Evolutionary conservation across 805 yeast species (phyloP).

Genomic region (Groenewaldozyma tartarivorans): DNA sequence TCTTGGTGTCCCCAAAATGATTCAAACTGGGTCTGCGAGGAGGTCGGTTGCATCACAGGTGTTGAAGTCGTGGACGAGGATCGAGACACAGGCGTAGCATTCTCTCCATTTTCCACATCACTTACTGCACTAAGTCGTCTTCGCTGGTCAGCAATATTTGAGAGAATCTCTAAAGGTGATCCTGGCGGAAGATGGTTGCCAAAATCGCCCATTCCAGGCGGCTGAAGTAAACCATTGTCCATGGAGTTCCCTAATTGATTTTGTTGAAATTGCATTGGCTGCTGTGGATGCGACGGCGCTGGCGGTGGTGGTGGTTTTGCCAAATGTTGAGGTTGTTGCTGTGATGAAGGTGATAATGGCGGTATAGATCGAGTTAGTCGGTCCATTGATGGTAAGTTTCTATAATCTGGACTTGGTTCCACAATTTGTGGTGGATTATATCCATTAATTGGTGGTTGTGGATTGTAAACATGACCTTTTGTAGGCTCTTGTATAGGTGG

Average conservation of each 20-base stretch:
- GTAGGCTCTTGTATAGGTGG: too few species aligned
- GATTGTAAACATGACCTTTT: too few species aligned
- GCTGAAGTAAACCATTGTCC: neutral
- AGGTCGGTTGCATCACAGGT: slow-evolving; percentile 27
- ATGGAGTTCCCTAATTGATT: neutral
- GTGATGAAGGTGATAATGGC: neutral
- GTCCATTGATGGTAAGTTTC: neutral
- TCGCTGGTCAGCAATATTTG: slow-evolving; percentile 30
- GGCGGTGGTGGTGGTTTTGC: neutral
- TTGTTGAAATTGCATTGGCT: neutral
- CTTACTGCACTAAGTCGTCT: slow-evolving; percentile 2
- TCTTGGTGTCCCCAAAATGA: slow-evolving; percentile 51
- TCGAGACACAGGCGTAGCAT: neutral
- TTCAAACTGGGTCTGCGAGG: too few species aligned
- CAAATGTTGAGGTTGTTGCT: neutral
- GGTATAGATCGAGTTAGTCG: neutral
- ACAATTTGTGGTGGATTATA: too few species aligned
- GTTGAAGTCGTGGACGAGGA: neutral
- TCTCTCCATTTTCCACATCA: slow-evolving; percentile 23
- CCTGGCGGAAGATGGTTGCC: slow-evolving; percentile 15
- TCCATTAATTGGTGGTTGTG: too few species aligned
- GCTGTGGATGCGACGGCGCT: neutral
- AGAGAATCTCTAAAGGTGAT: slow-evolving; percentile 31
- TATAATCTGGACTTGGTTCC: too few species aligned
- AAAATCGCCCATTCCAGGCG: neutral